These are phyloP conservation scores for Stachybotrys chlorohalonatus DNA, from an alignment of 2,329 filamentous ascomycete species.

Conservation along the genomic window DNA sequence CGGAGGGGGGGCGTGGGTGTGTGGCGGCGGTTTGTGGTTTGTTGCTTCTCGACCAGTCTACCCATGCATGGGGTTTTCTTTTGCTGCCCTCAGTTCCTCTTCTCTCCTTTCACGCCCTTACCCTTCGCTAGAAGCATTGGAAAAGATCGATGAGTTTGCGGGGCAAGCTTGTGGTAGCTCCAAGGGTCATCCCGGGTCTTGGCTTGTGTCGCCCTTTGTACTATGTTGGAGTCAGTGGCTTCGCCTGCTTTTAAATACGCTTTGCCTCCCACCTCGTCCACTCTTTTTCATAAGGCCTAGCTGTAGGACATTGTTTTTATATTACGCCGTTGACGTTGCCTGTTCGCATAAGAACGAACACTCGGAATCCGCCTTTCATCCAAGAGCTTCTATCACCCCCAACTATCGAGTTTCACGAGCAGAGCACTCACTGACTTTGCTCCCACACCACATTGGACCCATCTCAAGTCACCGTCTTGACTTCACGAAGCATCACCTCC, in stretches of 20 bases:
- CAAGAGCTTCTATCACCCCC: neutral
- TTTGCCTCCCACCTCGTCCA: neutral
- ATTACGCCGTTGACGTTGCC: neutral
- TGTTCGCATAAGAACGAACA: neutral
- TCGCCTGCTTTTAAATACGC: neutral
- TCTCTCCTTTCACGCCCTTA: neutral
- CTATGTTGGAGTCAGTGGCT: neutral
- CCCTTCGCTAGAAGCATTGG: neutral
- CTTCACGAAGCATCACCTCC: constrained; percentile 3
- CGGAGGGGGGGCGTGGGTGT: neutral
- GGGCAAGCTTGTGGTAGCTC: neutral
- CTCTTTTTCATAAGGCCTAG: neutral
- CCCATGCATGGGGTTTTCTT: neutral
- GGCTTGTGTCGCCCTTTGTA: neutral
- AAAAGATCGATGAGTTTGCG: neutral
- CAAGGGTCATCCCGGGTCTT: neutral
- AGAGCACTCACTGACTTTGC: neutral
- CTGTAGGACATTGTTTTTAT: neutral
- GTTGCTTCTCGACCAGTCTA: neutral
- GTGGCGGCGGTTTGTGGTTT: neutral
- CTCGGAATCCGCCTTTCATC: neutral
- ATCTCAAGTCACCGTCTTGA: neutral
- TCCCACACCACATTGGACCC: constrained; percentile 1
- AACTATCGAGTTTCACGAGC: neutral
- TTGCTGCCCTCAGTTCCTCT: neutral